Percentiles rank a stretch among this genome's conserved stretches.
These are phyloP conservation scores for Vitis vinifera DNA, from an alignment of 164 flowering plant genomes.

Conservation along the genomic window DNA sequence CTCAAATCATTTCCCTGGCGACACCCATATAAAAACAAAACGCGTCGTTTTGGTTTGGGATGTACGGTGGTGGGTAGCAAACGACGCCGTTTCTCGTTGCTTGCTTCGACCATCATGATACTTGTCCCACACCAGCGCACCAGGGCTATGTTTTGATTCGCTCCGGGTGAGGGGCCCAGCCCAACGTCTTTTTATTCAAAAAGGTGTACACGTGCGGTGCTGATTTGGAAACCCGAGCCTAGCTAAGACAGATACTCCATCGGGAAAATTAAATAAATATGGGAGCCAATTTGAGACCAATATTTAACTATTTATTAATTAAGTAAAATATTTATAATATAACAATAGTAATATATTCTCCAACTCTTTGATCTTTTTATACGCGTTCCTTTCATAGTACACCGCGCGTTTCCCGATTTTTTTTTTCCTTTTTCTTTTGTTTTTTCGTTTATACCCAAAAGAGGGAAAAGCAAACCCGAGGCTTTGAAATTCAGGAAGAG, in stretches of 20 bases:
- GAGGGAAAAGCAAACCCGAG: constrained; percentile 15
- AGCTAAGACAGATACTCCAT: too few species aligned
- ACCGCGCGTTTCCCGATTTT: constrained; percentile 29
- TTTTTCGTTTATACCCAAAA: constrained; percentile 14
- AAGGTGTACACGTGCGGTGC: constrained; percentile 26
- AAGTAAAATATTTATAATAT: too few species aligned
- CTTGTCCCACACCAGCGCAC: constrained; percentile 9
- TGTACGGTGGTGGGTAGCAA: too few species aligned
- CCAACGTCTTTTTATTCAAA: neutral
- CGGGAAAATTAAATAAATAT: too few species aligned
- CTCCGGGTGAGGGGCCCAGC: neutral
- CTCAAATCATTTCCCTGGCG: too few species aligned
- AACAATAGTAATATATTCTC: too few species aligned
- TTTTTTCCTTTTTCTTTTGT: neutral
- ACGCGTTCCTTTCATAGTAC: constrained; percentile 19
- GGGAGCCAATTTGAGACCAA: too few species aligned
- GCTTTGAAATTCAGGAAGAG: neutral
- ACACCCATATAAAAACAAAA: too few species aligned
- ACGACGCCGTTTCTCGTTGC: too few species aligned
- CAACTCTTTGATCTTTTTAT: constrained; percentile 9
- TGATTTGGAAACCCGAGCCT: constrained; percentile 13
- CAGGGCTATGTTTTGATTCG: neutral
- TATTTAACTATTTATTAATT: too few species aligned
- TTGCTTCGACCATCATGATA: neutral
- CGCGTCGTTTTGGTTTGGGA: too few species aligned